Evolutionary conservation across 2,329 filamentous ascomycete species (phyloP).

Genomic region (Aschersonia sp.): DNA sequence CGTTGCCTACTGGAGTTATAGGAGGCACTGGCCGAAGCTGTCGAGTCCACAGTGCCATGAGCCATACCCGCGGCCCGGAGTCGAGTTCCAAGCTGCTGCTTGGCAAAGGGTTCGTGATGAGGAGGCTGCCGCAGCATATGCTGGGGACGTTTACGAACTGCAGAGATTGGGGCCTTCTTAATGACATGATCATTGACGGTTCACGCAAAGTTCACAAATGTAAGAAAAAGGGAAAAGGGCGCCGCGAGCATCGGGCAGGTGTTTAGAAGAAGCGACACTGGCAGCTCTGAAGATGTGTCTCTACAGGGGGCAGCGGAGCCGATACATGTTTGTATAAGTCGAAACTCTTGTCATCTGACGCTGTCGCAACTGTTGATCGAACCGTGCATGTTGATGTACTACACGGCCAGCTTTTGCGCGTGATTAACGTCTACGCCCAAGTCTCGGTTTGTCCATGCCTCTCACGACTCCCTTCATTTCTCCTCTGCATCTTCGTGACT

Average conservation of each 20-base stretch:
- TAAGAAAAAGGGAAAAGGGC: too few relatives aligned
- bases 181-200: too few relatives aligned
- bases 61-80: conserved; percentile 36
- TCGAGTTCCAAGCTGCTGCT: conserved; percentile 14
- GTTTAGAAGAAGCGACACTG: too few relatives aligned
- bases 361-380: neutral
- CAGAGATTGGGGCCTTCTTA: conserved; percentile 4
- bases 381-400: conserved; percentile 1
- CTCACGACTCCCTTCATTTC: conserved; percentile 25
- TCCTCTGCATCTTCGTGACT: conserved; percentile 68
- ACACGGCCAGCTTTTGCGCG: conserved; percentile 4
- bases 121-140: conserved; percentile 30
- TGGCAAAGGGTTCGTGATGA: conserved; percentile 37
- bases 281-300: too few relatives aligned
- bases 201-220: too few relatives aligned
- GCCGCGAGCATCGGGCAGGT: too few relatives aligned
- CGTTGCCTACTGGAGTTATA: conserved; percentile 52
- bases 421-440: conserved; percentile 3
- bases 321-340: neutral
- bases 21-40: conserved; percentile 46
- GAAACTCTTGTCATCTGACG: neutral
- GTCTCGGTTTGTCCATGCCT: conserved; percentile 3
- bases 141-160: conserved; percentile 14
- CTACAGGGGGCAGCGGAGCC: too few relatives aligned
- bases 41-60: conserved; percentile 37